These are phyloP conservation scores for Aspergillus hancockii DNA, from an alignment of 495 filamentous ascomycete genomes.

Conservation along the genomic window DNA sequence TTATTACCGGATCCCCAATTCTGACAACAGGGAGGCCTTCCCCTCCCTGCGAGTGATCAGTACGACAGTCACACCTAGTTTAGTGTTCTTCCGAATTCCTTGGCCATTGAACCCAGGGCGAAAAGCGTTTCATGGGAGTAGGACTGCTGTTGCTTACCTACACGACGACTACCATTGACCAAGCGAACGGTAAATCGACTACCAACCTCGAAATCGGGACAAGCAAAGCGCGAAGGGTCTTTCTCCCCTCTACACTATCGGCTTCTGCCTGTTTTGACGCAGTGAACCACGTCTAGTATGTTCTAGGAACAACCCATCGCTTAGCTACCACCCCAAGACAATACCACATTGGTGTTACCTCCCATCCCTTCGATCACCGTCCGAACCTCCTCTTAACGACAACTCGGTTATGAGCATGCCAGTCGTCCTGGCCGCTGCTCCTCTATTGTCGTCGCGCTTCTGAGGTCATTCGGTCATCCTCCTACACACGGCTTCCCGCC, in stretches of 20 bases:
- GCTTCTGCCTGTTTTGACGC: background rate
- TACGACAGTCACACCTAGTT: background rate
- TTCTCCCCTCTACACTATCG: background rate
- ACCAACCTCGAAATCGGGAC: background rate
- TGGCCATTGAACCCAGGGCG: slow-evolving; percentile 3
- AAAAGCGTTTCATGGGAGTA: slow-evolving; percentile 4
- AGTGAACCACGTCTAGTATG: background rate
- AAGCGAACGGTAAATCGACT: background rate
- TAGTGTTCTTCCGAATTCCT: slow-evolving; percentile 3
- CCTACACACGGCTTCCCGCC: slow-evolving; percentile 1
- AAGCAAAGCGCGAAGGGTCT: background rate
- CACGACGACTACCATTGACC: background rate
- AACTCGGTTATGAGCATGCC: slow-evolving; percentile 24
- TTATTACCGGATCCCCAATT: slow-evolving; percentile 7
- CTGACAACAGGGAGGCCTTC: background rate
- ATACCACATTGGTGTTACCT: background rate
- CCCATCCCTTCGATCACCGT: background rate
- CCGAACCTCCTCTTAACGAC: background rate
- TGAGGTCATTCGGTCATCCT: slow-evolving; percentile 30
- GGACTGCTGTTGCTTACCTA: background rate
- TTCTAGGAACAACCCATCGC: background rate
- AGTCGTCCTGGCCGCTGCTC: slow-evolving; percentile 20
- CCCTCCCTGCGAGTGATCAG: background rate
- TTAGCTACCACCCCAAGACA: background rate
- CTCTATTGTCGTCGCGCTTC: slow-evolving; percentile 20